Evolutionary conservation across 345 rosid species (phyloP), one percentile per base, ranked within the genome.

Genomic region (Noccaea bulbosa): DNA sequence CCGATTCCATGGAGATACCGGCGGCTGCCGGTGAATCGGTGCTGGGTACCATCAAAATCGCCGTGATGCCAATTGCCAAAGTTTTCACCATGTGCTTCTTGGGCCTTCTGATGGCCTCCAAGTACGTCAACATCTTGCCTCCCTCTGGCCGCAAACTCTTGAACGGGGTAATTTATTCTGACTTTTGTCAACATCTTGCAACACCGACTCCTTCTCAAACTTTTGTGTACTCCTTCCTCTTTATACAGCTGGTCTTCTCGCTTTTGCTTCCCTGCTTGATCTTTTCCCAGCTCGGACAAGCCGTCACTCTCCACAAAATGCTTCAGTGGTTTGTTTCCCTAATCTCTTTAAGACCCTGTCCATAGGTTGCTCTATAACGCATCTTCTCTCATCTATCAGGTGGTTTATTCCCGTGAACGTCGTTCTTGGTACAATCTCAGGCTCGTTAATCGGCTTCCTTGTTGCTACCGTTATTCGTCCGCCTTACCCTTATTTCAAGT

Each of bases 41-140:
- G 58, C 9, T 85, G 0, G 85, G 80, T 39, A 80, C 90, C 8
- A 87, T 95, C 62, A 92, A 81, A 78, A 92, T 92, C 75, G 99
- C 97, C 0, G 96, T 95, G 34, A 54, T 95, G 62, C 99, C 99
- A 6, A 90, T 95, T n/a, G 98, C 96, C 0, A 92, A 95, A 76
- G 98, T 95, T 7, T 92, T 95, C 80, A 90, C 98, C 5, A 80
- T 92, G 79, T 95, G 99, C 77, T 92, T 90, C 74, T 59, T 95
- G 76, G 99, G 99, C 3, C 93, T 90, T 70, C 87, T 95, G 10
- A 95, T 95, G 98, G 99, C 99, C 34, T 92, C 98, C 74, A 95
- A 95, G 82, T 82, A 86, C 73, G 94, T 92, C 24, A 87, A 92
- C 63, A 92, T 90, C 79, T 87, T 95, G 79, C 92, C 99, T 58